phyloP scores from a whole-genome alignment of 306 rosid species.

The Begonia loranthoides region DNA sequence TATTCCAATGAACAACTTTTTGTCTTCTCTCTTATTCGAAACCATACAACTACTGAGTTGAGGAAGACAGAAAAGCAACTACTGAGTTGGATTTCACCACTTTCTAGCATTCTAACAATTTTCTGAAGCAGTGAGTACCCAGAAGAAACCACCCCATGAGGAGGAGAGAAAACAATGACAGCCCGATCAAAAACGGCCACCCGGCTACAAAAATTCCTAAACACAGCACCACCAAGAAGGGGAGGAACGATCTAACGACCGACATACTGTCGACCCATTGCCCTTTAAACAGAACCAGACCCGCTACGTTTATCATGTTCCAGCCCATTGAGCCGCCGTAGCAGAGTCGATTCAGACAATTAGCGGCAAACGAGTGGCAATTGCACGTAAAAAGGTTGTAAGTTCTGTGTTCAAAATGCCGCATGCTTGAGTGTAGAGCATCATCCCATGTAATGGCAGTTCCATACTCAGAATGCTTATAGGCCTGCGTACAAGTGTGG shows the following conservation, averaged over 20 bases:
- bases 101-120: conserved; percentile 46
- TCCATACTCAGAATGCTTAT: conserved; percentile 57
- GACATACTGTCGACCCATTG: conserved; percentile 63
- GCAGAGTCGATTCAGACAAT: conserved; percentile 60
- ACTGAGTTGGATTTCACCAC: neutral
- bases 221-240: conserved; percentile 53
- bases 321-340: conserved; percentile 73
- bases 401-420: conserved; percentile 44
- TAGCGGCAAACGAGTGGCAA: conserved; percentile 65
- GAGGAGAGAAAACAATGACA: conserved; percentile 46
- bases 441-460: conserved; percentile 81
- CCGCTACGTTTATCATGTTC: conserved; percentile 81
- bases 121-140: conserved; percentile 44
- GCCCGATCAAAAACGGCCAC: conserved; percentile 64
- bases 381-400: conserved; percentile 91
- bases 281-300: conserved; percentile 59
- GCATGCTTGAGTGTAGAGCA: conserved; percentile 42
- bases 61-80: no score
- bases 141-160: conserved; percentile 63
- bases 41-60: no score
- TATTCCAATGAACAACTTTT: no score
- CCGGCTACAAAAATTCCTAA: conserved; percentile 62
- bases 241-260: conserved; percentile 64
- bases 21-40: no score
- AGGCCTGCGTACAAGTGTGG: conserved; percentile 63